Evolutionary conservation across 495 filamentous ascomycete species (phyloP).

Genomic region (Aspergillus baeticus): DNA sequence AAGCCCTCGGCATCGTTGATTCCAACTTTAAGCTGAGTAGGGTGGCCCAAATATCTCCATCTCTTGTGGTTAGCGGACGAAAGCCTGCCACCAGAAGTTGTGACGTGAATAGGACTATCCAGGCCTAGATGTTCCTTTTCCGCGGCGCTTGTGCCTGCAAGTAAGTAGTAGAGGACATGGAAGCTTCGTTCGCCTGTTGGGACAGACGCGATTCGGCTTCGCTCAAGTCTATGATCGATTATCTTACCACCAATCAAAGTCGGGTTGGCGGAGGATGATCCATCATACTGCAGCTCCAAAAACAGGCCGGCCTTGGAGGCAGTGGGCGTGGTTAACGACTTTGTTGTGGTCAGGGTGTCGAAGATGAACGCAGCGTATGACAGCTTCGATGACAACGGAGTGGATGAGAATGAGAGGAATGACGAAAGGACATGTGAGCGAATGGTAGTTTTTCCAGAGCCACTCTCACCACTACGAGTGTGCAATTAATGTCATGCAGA

Average conservation of each 20-base stretch:
- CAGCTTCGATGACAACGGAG: constrained; percentile 86
- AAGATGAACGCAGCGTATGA: constrained; percentile 93
- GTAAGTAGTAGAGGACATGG: constrained; percentile 91
- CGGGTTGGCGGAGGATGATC: constrained; percentile 73
- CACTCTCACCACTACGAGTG: constrained; percentile 77
- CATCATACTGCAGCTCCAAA: constrained; percentile 94
- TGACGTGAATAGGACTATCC: constrained; percentile 51
- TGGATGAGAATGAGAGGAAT: constrained; percentile 82
- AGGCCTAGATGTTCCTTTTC: constrained; percentile 90
- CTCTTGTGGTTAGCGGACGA: constrained; percentile 62
- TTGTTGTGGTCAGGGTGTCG: constrained; percentile 95
- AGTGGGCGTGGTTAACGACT: constrained; percentile 89
- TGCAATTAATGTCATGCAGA: neutral
- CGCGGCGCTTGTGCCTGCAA: constrained; percentile 85
- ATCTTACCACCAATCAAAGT: constrained; percentile 90
- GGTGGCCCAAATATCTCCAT: constrained; percentile 95
- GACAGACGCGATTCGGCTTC: constrained; percentile 84
- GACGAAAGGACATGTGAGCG: constrained; percentile 83
- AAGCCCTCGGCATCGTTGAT: constrained; percentile 96
- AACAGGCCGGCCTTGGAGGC: constrained; percentile 95
- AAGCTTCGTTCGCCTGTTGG: constrained; percentile 96
- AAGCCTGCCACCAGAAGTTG: constrained; percentile 44
- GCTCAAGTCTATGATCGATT: constrained; percentile 86
- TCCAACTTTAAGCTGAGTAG: constrained; percentile 92
- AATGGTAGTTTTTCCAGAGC: constrained; percentile 92